These are phyloP conservation scores for Xylaria sp. DNA, from an alignment of 2,329 filamentous ascomycete genomes.

Conservation along the genomic window DNA sequence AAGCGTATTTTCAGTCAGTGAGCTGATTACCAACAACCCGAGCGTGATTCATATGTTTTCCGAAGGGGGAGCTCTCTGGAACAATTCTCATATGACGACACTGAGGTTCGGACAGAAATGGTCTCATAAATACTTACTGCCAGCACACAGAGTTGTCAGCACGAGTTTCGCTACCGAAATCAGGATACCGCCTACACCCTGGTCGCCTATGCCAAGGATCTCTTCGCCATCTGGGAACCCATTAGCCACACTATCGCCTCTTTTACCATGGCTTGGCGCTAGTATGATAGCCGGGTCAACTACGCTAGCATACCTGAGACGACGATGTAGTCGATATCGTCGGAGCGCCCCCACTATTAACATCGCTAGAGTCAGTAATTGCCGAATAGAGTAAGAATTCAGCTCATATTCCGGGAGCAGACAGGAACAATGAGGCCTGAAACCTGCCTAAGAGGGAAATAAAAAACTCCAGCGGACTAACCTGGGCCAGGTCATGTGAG, in stretches of 20 bases:
- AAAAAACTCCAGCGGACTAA: no score
- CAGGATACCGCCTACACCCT: constrained; percentile 82
- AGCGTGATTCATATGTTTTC: background rate
- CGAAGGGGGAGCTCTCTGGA: background rate
- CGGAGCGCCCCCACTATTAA: constrained; percentile 70
- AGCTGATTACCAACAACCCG: background rate
- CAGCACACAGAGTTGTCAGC: constrained; percentile 84
- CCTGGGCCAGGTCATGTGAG: constrained; percentile 67
- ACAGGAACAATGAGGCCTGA: no score
- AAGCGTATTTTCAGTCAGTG: background rate
- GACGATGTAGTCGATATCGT: constrained; percentile 88
- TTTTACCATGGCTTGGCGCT: background rate
- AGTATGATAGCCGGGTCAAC: background rate
- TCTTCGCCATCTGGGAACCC: constrained; percentile 60
- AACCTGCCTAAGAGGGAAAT: no score
- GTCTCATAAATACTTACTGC: constrained; percentile 40
- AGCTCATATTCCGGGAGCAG: no score
- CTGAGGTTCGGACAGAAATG: background rate
- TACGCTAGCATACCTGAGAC: constrained; percentile 67
- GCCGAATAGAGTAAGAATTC: no score
- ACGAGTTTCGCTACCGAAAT: constrained; percentile 86
- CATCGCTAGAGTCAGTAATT: no score
- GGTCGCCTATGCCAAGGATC: constrained; percentile 88
- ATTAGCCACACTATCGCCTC: constrained; percentile 26
- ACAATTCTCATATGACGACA: no score